phyloP scores from a whole-genome alignment of 176 grass and related monocot species.

The Eleusine coracana region DNA sequence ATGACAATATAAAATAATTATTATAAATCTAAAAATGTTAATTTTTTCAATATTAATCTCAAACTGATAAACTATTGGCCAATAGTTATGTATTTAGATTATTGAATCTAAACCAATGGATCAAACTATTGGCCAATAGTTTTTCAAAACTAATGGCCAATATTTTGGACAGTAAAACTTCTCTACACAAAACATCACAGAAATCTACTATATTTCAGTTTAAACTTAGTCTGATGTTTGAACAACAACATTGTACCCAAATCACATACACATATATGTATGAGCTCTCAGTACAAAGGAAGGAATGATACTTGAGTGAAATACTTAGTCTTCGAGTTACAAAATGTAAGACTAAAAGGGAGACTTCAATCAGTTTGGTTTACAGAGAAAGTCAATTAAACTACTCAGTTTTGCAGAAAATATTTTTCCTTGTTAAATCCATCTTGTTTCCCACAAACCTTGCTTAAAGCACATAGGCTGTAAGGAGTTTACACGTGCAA shows the following conservation, averaged over 20 bases:
- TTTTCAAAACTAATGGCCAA: too few species aligned
- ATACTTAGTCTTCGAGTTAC: slow-evolving; percentile 14
- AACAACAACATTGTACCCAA: background rate
- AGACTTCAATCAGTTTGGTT: background rate
- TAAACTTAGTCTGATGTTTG: background rate
- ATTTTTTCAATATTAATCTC: too few species aligned
- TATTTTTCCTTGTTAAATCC: background rate
- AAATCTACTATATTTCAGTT: background rate
- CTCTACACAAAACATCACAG: background rate
- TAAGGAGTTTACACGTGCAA: slow-evolving; percentile 16
- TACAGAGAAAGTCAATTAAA: background rate
- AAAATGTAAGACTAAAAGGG: background rate
- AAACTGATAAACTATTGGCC: too few species aligned
- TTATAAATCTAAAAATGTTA: too few species aligned
- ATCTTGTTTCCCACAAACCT: background rate
- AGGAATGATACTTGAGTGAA: background rate
- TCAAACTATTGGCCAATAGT: too few species aligned
- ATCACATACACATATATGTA: background rate
- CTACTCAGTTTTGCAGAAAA: slow-evolving; percentile 15
- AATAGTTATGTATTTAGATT: too few species aligned
- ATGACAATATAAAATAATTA: too few species aligned
- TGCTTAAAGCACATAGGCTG: slow-evolving; percentile 14
- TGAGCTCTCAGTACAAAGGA: background rate
- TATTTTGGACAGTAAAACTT: too few species aligned
- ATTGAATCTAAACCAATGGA: too few species aligned